Conservation (phyloP, 345 rosid genomes). For the Brassica juncea region DNA sequence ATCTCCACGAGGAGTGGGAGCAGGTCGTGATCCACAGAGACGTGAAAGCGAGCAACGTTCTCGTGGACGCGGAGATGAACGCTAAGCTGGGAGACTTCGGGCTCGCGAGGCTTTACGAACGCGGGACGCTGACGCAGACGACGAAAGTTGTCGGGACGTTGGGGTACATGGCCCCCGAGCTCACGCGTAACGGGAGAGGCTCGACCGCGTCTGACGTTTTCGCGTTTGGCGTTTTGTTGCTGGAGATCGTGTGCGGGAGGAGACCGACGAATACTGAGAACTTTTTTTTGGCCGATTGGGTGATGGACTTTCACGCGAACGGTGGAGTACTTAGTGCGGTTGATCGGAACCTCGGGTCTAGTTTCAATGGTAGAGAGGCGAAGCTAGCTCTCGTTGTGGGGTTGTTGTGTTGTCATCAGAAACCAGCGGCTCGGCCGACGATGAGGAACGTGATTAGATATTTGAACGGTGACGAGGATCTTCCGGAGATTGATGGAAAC, state of each 20-base stretch:
- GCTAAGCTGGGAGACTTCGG: conserved; percentile 61
- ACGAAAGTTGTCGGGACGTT: conserved; percentile 61
- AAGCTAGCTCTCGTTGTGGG: conserved; percentile 29
- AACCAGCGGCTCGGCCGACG: conserved; percentile 23
- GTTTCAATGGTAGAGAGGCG: conserved; percentile 26
- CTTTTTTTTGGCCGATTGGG: conserved; percentile 56
- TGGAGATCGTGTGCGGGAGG: conserved; percentile 54
- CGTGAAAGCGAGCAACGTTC: conserved; percentile 40
- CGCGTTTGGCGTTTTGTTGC: conserved; percentile 56
- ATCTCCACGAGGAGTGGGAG: conserved; percentile 44
- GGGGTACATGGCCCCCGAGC: conserved; percentile 70
- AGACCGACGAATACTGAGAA: conserved; percentile 39
- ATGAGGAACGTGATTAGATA: conserved; percentile 38
- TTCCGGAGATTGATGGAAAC: conserved; percentile 24
- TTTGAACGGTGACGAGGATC: conserved; percentile 26
- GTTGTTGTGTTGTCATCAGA: conserved; percentile 35
- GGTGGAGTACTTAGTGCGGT: conserved; percentile 47
- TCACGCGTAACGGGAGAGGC: conserved; percentile 54
- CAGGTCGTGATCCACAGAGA: conserved; percentile 39
- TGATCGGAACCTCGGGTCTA: conserved; percentile 45
- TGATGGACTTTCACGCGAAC: conserved; percentile 37
- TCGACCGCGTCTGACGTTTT: conserved; percentile 62
- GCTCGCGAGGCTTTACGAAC: conserved; percentile 61
- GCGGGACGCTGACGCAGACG: conserved; percentile 47
- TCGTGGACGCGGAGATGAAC: conserved; percentile 34